Evolutionary conservation across 768 basidiomycete species (phyloP), one percentile per base, ranked within the genome.

Genomic region (Kwoniella sp.): DNA sequence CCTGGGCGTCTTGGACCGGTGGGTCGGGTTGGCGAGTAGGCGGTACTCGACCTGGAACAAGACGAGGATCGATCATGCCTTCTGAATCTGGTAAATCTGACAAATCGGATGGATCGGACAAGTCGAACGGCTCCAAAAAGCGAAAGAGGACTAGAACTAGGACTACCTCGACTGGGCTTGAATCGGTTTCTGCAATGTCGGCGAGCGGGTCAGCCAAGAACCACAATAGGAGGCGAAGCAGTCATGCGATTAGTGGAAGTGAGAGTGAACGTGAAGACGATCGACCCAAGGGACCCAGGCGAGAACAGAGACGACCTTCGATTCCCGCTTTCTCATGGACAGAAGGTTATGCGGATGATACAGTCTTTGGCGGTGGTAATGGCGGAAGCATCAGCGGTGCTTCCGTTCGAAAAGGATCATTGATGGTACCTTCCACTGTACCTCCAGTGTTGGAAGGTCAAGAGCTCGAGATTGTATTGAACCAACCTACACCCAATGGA

Each of bases 1-100:
- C 68, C 24, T 73, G 71, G 71, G 68, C 69, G 33, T 68, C 72
- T 15, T 73, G 61, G 51, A 58, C 66, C 13, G 54, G 60, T 24
- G 58, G 24, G 25, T 44, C 52, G 6, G 27, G 33, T 15, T 53
- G 36, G 7, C 21, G 44, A n/a, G 30, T 30, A 1, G 60, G 60
- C 17, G 60, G 51, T 22, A 58, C 58, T 19, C 37, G 57, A 44
- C 56, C 64, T 13, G 60, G 60, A 30, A 69, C 68, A 4, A 58
- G 68, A 24, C 48, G 64, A 55, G 68, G 68, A 21, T 62, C 64
- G 4, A 27, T 65, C n/a, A 44, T 56, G 53, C 61, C 61, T 25
- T 62, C 57, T 1, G 60, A 63, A 30, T 53, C 55, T 53, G 56
- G 56, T n/a, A 44, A 22, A 29, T 54, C 52, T 0, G 60, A 61